These are phyloP conservation scores for Didymella segeticola DNA, from an alignment of 2,329 filamentous ascomycete species.

Conservation along the genomic window DNA sequence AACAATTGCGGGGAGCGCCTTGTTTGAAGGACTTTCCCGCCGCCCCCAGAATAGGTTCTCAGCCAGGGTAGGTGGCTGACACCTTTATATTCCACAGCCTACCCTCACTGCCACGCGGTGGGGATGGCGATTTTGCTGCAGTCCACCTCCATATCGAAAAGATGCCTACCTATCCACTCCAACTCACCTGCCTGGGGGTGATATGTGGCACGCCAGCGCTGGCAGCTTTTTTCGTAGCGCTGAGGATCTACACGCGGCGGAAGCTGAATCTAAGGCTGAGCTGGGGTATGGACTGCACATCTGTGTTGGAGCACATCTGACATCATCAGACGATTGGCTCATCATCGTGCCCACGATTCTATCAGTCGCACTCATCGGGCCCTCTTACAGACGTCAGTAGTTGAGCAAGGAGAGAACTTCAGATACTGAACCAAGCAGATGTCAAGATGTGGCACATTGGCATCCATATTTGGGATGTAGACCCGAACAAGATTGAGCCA, in stretches of 20 bases:
- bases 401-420: background rate
- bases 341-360: slow-evolving; percentile 45
- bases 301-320: background rate
- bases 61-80: slow-evolving; percentile 9
- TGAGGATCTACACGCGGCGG: slow-evolving; percentile 47
- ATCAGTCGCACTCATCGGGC: slow-evolving; percentile 47
- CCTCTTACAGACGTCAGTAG: slow-evolving; percentile 45
- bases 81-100: slow-evolving; percentile 15
- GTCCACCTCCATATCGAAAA: slow-evolving; percentile 30
- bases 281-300: slow-evolving; percentile 38
- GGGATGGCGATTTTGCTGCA: slow-evolving; percentile 17
- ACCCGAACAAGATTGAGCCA: slow-evolving; percentile 44
- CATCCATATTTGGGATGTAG: slow-evolving; percentile 47
- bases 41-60: slow-evolving; percentile 1
- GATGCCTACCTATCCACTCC: slow-evolving; percentile 49
- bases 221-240: slow-evolving; percentile 43
- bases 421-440: slow-evolving; percentile 25
- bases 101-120: slow-evolving; percentile 9
- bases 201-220: slow-evolving; percentile 44
- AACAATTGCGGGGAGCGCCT: slow-evolving; percentile 16
- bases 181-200: slow-evolving; percentile 48
- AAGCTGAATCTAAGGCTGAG: slow-evolving; percentile 46
- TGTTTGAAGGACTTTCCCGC: slow-evolving; percentile 6
- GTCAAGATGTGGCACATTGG: slow-evolving; percentile 50
- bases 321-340: slow-evolving; percentile 47